phyloP scores from a whole-genome alignment of 306 rosid genomes.

The Oxytropis ochrocephala region DNA sequence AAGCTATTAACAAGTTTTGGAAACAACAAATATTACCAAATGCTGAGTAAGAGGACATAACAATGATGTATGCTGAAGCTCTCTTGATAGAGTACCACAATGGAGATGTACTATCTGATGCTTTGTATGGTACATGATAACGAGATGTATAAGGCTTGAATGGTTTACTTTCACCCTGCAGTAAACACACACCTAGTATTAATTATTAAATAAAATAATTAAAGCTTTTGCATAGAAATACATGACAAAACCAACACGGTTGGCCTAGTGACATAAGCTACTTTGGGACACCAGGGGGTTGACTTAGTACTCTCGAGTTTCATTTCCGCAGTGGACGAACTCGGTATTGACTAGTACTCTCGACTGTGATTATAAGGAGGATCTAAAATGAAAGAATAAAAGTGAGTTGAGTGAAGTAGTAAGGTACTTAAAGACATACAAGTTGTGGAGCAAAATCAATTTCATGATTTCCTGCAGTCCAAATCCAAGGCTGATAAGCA shows the following conservation, averaged over 20 bases:
- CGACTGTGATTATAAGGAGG: no score
- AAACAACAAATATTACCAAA: conserved; percentile 40
- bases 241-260: not conserved
- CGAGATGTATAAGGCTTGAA: conserved; percentile 52
- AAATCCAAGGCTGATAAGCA: conserved; percentile 81
- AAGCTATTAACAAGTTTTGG: not conserved
- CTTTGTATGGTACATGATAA: conserved; percentile 33
- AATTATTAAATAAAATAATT: no score
- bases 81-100: conserved; percentile 92
- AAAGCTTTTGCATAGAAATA: not conserved
- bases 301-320: no score
- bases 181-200: not conserved
- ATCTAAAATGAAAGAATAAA: no score
- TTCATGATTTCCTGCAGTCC: conserved; percentile 56
- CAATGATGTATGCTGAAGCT: conserved; percentile 82
- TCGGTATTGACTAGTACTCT: no score
- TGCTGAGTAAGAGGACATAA: conserved; percentile 73
- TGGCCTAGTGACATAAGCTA: no score
- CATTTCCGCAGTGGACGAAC: no score
- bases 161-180: conserved; percentile 45
- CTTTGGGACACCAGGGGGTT: no score
- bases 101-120: conserved; percentile 45
- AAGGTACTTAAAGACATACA: conserved; percentile 12
- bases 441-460: conserved; percentile 41
- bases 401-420: no score